Percentiles rank a stretch among this genome's conserved stretches.
Evolutionary conservation across 768 basidiomycete genomes (phyloP).

Genomic region (Mrakia blollopis): DNA sequence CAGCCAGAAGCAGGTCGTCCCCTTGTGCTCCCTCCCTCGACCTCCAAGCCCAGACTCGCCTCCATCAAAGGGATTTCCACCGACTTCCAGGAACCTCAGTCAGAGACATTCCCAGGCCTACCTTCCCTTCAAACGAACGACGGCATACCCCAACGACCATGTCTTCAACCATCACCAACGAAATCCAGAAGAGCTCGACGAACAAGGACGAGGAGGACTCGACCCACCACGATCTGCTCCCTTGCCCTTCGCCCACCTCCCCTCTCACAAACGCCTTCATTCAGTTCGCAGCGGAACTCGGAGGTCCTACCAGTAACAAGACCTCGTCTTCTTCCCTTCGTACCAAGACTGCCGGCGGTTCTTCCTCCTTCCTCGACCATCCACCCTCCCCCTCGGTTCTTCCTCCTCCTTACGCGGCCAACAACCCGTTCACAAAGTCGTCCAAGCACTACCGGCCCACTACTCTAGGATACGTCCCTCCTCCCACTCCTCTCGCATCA

Average conservation of each 20-base stretch:
- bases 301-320: neutral
- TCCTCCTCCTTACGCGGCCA: conserved; percentile 7
- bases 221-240: neutral
- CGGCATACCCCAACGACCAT: neutral
- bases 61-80: no score
- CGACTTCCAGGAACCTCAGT: no score
- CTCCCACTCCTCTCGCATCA: neutral
- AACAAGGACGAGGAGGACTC: neutral
- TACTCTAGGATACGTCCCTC: conserved; percentile 4
- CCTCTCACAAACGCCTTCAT: neutral
- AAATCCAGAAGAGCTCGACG: neutral
- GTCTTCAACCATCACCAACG: conserved; percentile 1
- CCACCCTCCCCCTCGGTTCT: conserved; percentile 4
- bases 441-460: neutral
- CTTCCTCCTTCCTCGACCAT: neutral
- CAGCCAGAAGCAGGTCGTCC: no score
- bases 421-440: neutral
- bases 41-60: no score
- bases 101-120: no score
- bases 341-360: neutral
- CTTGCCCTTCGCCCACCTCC: neutral
- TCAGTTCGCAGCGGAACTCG: neutral
- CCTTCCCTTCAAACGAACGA: no score
- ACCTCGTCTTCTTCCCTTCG: neutral
- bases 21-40: no score